phyloP scores from a whole-genome alignment of 257 asterid species.

The Rubia yunnanensis region DNA sequence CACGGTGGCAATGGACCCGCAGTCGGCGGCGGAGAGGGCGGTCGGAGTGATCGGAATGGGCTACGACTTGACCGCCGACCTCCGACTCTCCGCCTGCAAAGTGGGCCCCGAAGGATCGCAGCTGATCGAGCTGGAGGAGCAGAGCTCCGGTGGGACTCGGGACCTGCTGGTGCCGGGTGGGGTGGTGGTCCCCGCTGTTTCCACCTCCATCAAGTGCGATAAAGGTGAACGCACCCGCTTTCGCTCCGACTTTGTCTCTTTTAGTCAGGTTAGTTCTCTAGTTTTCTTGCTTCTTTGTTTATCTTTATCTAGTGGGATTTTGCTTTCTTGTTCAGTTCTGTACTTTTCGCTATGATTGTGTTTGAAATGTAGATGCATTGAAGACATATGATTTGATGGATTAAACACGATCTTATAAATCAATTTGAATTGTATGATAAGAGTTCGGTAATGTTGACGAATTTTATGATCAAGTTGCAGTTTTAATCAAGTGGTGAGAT shows the following conservation, averaged over 20 bases:
- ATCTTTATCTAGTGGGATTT: background rate
- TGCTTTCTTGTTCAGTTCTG: background rate
- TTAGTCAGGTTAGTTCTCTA: conserved; percentile 47
- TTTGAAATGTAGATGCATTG: no score
- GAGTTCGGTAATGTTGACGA: no score
- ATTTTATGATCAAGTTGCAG: no score
- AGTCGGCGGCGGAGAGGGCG: conserved; percentile 82
- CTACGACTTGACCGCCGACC: conserved; percentile 66
- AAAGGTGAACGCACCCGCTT: conserved; percentile 96
- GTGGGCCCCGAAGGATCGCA: conserved; percentile 58
- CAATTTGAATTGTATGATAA: no score
- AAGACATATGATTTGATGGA: no score
- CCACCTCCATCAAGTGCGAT: conserved; percentile 77
- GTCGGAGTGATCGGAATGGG: conserved; percentile 83
- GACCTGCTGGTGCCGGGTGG: conserved; percentile 73
- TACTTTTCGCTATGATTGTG: no score
- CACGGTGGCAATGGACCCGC: conserved; percentile 50
- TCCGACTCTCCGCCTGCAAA: conserved; percentile 72
- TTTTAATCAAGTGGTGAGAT: no score
- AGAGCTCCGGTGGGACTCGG: conserved; percentile 23
- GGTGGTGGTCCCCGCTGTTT: conserved; percentile 48
- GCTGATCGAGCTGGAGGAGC: conserved; percentile 52
- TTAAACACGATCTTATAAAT: no score
- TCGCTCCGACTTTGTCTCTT: conserved; percentile 74
- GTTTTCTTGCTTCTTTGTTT: background rate